phyloP scores from a whole-genome alignment of 768 basidiomycete species.

The Mrakia blollopis region DNA sequence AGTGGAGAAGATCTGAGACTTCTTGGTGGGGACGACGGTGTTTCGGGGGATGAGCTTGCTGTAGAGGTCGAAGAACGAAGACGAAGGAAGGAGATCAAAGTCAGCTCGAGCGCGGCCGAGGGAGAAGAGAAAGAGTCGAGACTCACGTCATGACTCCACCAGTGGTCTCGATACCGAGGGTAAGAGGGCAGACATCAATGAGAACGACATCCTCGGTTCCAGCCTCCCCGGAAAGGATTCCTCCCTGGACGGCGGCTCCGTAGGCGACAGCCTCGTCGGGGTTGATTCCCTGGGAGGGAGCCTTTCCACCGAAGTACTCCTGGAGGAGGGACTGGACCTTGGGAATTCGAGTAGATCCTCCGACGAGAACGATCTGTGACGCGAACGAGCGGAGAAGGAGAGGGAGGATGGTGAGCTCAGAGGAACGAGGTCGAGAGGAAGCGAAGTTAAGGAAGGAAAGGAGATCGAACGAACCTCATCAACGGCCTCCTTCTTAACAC shows the following conservation, averaged over 20 bases:
- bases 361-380: conserved; percentile 72
- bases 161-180: conserved; percentile 98
- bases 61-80: background rate
- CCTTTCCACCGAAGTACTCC: conserved; percentile 94
- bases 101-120: background rate
- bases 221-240: conserved; percentile 92
- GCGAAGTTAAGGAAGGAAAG: background rate
- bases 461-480: conserved; percentile 60
- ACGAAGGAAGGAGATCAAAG: background rate
- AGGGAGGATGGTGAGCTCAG: background rate
- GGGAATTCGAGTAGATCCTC: conserved; percentile 98
- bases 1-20: conserved; percentile 96
- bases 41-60: conserved; percentile 88
- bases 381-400: background rate
- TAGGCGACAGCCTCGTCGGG: conserved; percentile 99
- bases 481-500: conserved; percentile 95
- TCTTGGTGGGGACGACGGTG: conserved; percentile 96
- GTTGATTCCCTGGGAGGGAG: conserved; percentile 97
- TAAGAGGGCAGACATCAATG: conserved; percentile 93
- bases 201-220: conserved; percentile 85
- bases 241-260: conserved; percentile 97
- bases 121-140: background rate
- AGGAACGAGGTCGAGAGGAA: background rate
- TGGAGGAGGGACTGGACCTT: conserved; percentile 98
- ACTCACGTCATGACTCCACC: conserved; percentile 82